Base-by-base conservation (phyloP, 306 rosid genomes). In the Spatholobus suberectus region DNA sequence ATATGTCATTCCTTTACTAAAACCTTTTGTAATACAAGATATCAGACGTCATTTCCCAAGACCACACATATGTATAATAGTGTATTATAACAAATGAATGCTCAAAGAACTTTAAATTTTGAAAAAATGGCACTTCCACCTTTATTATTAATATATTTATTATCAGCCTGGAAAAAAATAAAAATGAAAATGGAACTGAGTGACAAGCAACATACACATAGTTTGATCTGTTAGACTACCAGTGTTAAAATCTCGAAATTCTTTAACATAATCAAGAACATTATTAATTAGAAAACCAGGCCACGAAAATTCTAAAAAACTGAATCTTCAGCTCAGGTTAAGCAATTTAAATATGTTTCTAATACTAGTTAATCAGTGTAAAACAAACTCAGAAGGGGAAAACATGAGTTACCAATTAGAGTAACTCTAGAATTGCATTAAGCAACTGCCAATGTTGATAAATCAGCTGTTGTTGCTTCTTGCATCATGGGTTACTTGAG, bases 241-340 rank as follows among this genome's bases (percentile, higher is more conserved):
- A 11, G 35, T 13, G 37, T 26, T 17, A 32, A 43, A 5, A 47
- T 34, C 26, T 12, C 23, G 0, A 47, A 63, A 34, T 35, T 14
- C n/a, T 59, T 27, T 34, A 20, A 47, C 37, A 78, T 47, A 18
- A 47, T 46, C 34, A 44, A n/a, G 23, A 47, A 14, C 65, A 51
- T 78, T 77, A 66, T 78, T 78, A 15, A 65, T 66, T 37, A 49
- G 75, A 78, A 65, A 52, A 66, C 66, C 54, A 47, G 62, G 82
- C 51, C 51, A 18, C 6, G 73, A 66, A 78, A 66, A 66, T 66
- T 78, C 75, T 34, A 13, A 13, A 51, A 49, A 47, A 78, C 54
- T 65, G 75, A 66, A 65, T 32, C 58, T 78, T 46, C 52, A 65
- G 24, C 74, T 47, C 65, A 46, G 52, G 65, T 20, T 47, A 20